phyloP scores from a whole-genome alignment of 148 eudicot genomes.

The Rhododendron henanense region DNA sequence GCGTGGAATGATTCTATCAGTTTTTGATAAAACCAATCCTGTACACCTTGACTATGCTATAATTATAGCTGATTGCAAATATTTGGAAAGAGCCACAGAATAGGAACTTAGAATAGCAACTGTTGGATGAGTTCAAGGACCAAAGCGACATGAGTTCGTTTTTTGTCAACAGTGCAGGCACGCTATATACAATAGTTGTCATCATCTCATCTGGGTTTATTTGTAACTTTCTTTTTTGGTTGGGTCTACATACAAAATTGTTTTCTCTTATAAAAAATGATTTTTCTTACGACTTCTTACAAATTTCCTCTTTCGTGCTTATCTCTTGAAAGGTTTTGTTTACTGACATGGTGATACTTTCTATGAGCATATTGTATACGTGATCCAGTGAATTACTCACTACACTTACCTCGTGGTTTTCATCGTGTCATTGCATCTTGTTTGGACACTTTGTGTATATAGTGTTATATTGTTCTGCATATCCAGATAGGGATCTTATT shows the following conservation, averaged over 20 bases:
- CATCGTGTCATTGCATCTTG: too few species aligned
- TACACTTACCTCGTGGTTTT: too few species aligned
- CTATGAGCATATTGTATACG: not conserved
- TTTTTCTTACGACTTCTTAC: not conserved
- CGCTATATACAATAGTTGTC: not conserved
- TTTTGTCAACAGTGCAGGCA: not conserved
- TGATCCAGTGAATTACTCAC: not conserved
- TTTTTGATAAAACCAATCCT: too few species aligned
- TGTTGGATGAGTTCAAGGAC: not conserved
- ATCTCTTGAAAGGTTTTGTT: not conserved
- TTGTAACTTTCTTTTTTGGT: not conserved
- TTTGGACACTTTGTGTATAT: too few species aligned
- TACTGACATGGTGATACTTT: not conserved
- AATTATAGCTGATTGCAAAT: too few species aligned
- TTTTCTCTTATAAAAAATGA: not conserved
- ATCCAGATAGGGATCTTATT: not conserved
- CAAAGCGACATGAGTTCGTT: not conserved
- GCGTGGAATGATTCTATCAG: not conserved
- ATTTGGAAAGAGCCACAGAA: not conserved
- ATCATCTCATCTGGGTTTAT: not conserved
- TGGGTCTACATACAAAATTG: not conserved
- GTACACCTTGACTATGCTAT: too few species aligned
- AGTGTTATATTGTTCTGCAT: not conserved
- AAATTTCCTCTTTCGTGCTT: not conserved
- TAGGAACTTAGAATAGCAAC: not conserved